Conservation (phyloP, 257 asterid species). For the Solanum paucissectum region DNA sequence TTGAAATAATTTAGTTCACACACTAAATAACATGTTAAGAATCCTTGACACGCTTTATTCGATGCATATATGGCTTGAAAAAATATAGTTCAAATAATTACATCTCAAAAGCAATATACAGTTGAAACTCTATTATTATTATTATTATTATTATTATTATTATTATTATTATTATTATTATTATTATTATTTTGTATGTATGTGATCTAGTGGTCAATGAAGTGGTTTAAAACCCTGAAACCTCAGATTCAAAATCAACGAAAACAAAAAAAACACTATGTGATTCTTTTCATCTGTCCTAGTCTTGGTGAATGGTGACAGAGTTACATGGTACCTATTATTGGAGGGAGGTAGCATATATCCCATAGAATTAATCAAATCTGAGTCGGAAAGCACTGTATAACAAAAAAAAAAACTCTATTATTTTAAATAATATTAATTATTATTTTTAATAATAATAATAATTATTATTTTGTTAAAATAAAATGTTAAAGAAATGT, state of each 20-base stretch:
- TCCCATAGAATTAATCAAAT: no score
- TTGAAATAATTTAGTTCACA: neutral
- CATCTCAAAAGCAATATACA: neutral
- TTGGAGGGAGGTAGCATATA: no score
- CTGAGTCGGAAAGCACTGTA: no score
- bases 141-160: neutral
- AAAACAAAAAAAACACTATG: no score
- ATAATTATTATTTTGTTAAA: neutral
- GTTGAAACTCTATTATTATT: neutral
- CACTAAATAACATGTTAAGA: neutral
- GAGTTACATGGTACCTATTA: no score
- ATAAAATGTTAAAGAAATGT: neutral
- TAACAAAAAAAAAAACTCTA: neutral
- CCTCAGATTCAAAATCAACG: no score
- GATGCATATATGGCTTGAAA: neutral
- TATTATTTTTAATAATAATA: no score
- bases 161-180: neutral
- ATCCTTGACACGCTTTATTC: neutral
- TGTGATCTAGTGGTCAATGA: neutral
- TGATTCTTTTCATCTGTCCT: no score
- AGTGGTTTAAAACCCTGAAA: neutral
- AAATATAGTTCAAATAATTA: neutral
- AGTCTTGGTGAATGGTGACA: no score
- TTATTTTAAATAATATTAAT: neutral
- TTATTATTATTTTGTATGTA: neutral